Evolutionary conservation across 257 asterid genomes (phyloP), one percentile per base, ranked within the genome.

Genomic region (Coffea canephora): DNA sequence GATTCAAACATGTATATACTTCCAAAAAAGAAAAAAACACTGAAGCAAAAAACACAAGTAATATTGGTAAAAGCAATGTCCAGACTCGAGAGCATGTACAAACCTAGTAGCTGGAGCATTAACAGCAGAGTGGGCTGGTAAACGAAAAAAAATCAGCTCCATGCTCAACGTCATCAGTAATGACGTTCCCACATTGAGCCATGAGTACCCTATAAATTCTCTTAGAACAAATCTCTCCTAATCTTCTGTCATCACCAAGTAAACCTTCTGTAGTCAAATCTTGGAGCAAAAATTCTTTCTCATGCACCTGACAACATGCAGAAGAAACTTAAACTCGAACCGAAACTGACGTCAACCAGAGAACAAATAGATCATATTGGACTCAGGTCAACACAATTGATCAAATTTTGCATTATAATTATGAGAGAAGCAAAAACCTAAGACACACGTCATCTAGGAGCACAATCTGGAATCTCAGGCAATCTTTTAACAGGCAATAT

Each of bases 171-270:
- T 96, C 98, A 75, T 94, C 97, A 1, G 99, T 91, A 82, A 83
- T 88, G 82, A 91, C 90, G 85, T 81, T 90, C 78, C 94, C 97
- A 13, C 83, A 74, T 86, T 94, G 92, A 80, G 98, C 99, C 99
- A 90, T 94, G 75, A 96, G 89, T 78, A 93, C 83, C 80, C 99
- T 87, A 84, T 93, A 95, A 43, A 95, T 88, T 89, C 99, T 90
- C 92, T 92, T 92, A 2, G 99, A 95, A 83, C 99, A 95, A 76
- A 93, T 84, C 84, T 94, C 97, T 0, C 99, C 99, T 69, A 95
- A 75, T 79, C 96, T 93, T 83, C 97, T 91, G 76, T 90, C 95
- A 74, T 88, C 96, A 1, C 95, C 89, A 15, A 91, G 59, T 86
- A 92, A 84, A 69, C 97, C 88, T 85, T 95, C 98, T 5, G 87